These are phyloP conservation scores for Gigaspora rosea DNA, from an alignment of 192 early-diverging fungal genomes.

Conservation along the genomic window DNA sequence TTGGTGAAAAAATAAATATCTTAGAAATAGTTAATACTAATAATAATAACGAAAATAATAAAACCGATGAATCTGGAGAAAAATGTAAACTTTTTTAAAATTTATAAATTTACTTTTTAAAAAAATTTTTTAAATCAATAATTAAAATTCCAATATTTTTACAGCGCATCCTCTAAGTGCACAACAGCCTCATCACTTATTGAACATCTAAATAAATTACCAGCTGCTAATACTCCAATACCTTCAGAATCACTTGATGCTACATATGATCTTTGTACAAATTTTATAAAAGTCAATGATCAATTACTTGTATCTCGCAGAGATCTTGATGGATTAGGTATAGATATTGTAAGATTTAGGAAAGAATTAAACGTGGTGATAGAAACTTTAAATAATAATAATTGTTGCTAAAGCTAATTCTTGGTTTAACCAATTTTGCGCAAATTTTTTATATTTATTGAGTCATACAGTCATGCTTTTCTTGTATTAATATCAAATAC, in stretches of 20 bases:
- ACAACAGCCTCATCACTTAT: neutral
- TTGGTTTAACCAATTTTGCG: no score
- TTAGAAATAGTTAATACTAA: slow-evolving; percentile 13
- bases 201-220: neutral
- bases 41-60: neutral
- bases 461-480: no score
- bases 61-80: no score
- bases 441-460: no score
- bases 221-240: neutral
- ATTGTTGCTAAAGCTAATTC: no score
- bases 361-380: slow-evolving; percentile 3
- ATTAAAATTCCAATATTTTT: no score
- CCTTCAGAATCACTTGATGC: neutral
- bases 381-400: neutral
- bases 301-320: neutral
- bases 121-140: neutral
- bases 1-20: slow-evolving; percentile 3
- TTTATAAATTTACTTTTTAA: neutral
- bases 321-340: slow-evolving; percentile 7
- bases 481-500: no score
- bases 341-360: neutral
- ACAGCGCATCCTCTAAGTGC: neutral
- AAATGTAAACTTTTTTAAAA: no score
- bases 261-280: slow-evolving; percentile 10
- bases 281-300: slow-evolving; percentile 4